phyloP scores from a whole-genome alignment of 441 rosid genomes.

The Euphorbia celastroides region DNA sequence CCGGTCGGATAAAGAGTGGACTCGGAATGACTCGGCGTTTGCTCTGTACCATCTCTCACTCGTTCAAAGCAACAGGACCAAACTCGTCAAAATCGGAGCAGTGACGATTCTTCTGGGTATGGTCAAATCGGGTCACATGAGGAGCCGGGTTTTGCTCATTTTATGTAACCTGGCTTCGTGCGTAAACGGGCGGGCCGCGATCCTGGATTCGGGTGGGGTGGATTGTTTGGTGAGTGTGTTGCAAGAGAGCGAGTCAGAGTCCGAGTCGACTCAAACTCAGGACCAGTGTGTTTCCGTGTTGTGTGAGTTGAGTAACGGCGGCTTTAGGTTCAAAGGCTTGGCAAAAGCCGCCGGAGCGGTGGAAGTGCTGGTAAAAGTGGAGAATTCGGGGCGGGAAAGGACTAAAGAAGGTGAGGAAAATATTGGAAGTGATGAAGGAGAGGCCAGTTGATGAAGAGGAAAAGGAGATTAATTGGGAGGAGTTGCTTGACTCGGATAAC shows the following conservation, averaged over 20 bases:
- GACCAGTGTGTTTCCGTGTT: slow-evolving; percentile 60
- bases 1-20: slow-evolving; percentile 46
- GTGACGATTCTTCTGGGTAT: slow-evolving; percentile 47
- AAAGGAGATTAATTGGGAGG: slow-evolving; percentile 65
- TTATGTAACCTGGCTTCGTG: slow-evolving; percentile 53
- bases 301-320: slow-evolving; percentile 49
- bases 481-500: slow-evolving; percentile 45
- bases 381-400: slow-evolving; percentile 39
- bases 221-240: slow-evolving; percentile 52
- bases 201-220: slow-evolving; percentile 77
- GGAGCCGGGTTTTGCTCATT: slow-evolving; percentile 41
- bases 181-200: slow-evolving; percentile 43
- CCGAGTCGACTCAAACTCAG: slow-evolving; percentile 38
- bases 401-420: slow-evolving; percentile 35
- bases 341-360: slow-evolving; percentile 56
- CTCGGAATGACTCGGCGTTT: slow-evolving; percentile 68
- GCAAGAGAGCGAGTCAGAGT: slow-evolving; percentile 28
- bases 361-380: slow-evolving; percentile 50
- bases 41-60: slow-evolving; percentile 81
- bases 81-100: slow-evolving; percentile 59
- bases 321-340: slow-evolving; percentile 63
- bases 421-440: slow-evolving; percentile 41
- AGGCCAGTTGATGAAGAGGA: slow-evolving; percentile 33
- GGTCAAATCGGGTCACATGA: slow-evolving; percentile 52
- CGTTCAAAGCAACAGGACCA: slow-evolving; percentile 58